A percentile compares a stretch with the other conserved stretches of the same genome.
Conservation (phyloP, 345 rosid species). For the Populus davidiana region DNA sequence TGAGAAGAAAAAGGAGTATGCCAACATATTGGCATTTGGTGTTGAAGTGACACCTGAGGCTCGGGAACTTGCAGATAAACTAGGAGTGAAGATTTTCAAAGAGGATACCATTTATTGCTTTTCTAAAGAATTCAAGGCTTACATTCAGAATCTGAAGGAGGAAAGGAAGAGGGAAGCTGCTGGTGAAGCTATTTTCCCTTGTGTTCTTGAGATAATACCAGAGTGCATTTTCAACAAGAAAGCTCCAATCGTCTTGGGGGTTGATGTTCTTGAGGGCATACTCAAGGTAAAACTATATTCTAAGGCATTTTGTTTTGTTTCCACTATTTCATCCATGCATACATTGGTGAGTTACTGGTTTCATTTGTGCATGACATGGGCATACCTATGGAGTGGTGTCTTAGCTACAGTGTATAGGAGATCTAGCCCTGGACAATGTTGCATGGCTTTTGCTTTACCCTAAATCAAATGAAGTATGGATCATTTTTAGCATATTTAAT, state of each 20-base stretch:
- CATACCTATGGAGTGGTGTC: too few relatives aligned
- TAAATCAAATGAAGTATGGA: too few relatives aligned
- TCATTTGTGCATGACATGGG: neutral
- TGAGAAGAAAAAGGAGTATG: slow-evolving; percentile 85
- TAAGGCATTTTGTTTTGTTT: neutral
- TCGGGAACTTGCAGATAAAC: slow-evolving; percentile 75
- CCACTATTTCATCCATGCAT: neutral
- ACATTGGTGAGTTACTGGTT: neutral
- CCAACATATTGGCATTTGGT: slow-evolving; percentile 90
- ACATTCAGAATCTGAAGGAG: slow-evolving; percentile 74
- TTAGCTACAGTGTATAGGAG: too few relatives aligned
- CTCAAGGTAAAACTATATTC: slow-evolving; percentile 46
- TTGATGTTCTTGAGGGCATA: slow-evolving; percentile 75
- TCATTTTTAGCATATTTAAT: too few relatives aligned
- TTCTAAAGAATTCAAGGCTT: slow-evolving; percentile 82
- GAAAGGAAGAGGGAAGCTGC: slow-evolving; percentile 93
- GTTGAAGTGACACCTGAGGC: slow-evolving; percentile 91
- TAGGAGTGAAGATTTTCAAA: slow-evolving; percentile 84
- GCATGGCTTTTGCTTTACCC: too few relatives aligned
- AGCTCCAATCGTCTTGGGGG: slow-evolving; percentile 88
- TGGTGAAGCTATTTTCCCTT: slow-evolving; percentile 90
- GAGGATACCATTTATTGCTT: slow-evolving; percentile 93
- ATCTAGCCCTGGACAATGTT: too few relatives aligned
- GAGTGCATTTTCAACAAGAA: slow-evolving; percentile 76
- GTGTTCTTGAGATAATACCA: slow-evolving; percentile 72